Conservation (phyloP, 1,284 basidiomycete genomes). For the Melanopsichium pennsylvanicum region DNA sequence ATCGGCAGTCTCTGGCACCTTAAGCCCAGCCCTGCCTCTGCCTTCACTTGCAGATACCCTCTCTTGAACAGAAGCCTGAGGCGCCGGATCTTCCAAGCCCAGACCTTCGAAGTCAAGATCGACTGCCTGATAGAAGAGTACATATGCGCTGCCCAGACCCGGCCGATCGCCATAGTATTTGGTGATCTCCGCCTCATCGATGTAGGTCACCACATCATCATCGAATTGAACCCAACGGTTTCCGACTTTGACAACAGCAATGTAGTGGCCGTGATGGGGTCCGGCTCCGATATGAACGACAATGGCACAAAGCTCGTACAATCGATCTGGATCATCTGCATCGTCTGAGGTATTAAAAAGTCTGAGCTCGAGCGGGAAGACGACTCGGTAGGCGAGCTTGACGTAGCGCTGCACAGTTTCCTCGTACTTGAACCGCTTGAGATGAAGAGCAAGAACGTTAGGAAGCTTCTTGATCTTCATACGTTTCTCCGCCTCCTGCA, state of each 20-base stretch:
- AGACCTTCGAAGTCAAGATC: slow-evolving; percentile 69
- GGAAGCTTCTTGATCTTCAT: slow-evolving; percentile 98
- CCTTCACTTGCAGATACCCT: slow-evolving; percentile 7
- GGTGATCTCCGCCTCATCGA: slow-evolving; percentile 86
- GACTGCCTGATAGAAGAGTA: slow-evolving; percentile 93
- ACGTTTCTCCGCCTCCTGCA: slow-evolving; percentile 97
- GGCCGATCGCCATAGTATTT: slow-evolving; percentile 92
- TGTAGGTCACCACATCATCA: slow-evolving; percentile 86
- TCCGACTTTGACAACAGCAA: slow-evolving; percentile 89
- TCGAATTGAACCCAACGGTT: slow-evolving; percentile 89
- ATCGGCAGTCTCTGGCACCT: slow-evolving; percentile 10
- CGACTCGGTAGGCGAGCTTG: slow-evolving; percentile 94
- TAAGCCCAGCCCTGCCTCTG: slow-evolving; percentile 24
- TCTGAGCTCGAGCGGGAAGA: slow-evolving; percentile 90
- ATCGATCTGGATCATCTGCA: slow-evolving; percentile 79
- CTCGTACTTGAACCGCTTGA: slow-evolving; percentile 98
- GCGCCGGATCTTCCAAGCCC: slow-evolving; percentile 26
- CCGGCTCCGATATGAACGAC: slow-evolving; percentile 97
- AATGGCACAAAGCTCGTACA: slow-evolving; percentile 93
- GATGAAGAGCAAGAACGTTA: slow-evolving; percentile 89
- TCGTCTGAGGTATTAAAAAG: slow-evolving; percentile 97
- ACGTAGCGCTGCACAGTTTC: slow-evolving; percentile 86
- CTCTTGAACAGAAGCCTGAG: slow-evolving; percentile 21
- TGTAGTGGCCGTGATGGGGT: slow-evolving; percentile 95
- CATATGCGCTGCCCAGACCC: slow-evolving; percentile 85